phyloP scores from a whole-genome alignment of 345 rosid species.

The Aegle marmelos region DNA sequence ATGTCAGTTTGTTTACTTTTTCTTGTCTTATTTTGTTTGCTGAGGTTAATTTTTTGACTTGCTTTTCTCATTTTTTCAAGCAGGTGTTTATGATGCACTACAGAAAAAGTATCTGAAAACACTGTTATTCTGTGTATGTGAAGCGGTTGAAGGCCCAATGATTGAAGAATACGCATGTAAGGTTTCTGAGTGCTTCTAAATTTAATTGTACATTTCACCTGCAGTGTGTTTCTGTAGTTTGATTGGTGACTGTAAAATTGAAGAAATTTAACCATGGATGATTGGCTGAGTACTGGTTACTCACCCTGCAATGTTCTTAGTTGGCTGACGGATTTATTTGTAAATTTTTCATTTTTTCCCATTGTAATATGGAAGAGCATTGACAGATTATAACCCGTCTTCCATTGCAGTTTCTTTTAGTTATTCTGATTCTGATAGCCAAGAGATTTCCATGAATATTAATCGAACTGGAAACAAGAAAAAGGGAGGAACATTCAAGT shows the following conservation, averaged over 20 bases:
- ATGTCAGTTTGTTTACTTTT: background rate
- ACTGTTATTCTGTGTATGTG: slow-evolving; percentile 85
- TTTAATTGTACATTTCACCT: background rate
- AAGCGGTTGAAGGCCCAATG: slow-evolving; percentile 74
- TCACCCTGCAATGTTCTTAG: background rate
- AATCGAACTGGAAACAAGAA: slow-evolving; percentile 78
- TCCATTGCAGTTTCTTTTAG: slow-evolving; percentile 80
- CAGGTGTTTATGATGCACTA: slow-evolving; percentile 92
- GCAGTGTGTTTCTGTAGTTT: background rate
- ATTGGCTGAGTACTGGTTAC: background rate
- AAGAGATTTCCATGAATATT: slow-evolving; percentile 85
- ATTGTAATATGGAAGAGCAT: background rate
- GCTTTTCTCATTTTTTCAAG: background rate
- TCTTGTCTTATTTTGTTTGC: background rate
- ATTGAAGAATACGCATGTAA: slow-evolving; percentile 90
- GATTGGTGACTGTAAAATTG: background rate
- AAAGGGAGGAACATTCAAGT: slow-evolving; percentile 66
- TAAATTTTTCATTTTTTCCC: background rate
- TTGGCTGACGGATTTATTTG: background rate
- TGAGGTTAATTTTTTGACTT: slow-evolving; percentile 7
- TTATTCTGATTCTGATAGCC: slow-evolving; percentile 69
- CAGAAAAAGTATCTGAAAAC: slow-evolving; percentile 89
- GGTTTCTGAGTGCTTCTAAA: slow-evolving; percentile 7
- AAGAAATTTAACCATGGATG: background rate
- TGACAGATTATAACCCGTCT: slow-evolving; percentile 18